A percentile compares a stretch with the other conserved stretches of the same genome.
phyloP scores from a whole-genome alignment of 2,329 filamentous ascomycete species.

The Blastomyces parvus region DNA sequence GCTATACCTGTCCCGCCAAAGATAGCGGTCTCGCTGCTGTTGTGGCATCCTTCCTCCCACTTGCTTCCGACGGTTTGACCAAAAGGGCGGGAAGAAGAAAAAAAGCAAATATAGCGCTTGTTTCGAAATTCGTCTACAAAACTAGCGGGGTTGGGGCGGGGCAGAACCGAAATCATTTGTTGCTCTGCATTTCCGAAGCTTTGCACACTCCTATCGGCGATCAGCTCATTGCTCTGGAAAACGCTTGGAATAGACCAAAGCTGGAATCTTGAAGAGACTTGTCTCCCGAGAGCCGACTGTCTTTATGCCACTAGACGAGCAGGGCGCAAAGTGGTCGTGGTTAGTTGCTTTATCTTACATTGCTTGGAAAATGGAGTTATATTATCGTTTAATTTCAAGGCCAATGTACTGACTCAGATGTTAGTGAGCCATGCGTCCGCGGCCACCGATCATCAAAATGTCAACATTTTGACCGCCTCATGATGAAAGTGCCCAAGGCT shows the following conservation, averaged over 20 bases:
- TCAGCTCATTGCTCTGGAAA: background rate
- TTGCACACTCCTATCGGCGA: background rate
- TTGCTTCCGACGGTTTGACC: background rate
- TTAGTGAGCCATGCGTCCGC: slow-evolving; percentile 40
- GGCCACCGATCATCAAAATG: slow-evolving; percentile 43
- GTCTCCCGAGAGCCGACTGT: background rate
- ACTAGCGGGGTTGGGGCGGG: slow-evolving; percentile 1
- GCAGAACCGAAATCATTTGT: background rate
- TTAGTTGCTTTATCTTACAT: slow-evolving; percentile 18
- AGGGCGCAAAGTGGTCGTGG: slow-evolving; percentile 40
- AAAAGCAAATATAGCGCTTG: slow-evolving; percentile 5
- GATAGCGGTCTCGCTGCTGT: background rate
- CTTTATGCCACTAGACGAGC: slow-evolving; percentile 37
- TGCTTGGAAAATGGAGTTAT: background rate
- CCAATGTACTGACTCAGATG: background rate
- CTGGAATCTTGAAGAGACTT: background rate
- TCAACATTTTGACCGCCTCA: slow-evolving; percentile 39
- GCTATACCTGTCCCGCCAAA: background rate
- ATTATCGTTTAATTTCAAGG: background rate
- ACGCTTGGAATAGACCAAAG: background rate
- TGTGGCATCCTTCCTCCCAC: background rate
- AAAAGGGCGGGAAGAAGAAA: background rate
- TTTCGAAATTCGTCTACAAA: background rate
- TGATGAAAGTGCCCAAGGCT: slow-evolving; percentile 43
- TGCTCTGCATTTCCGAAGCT: background rate